phyloP scores from a whole-genome alignment of 164 flowering plant genomes.

The Saururus chinensis region DNA sequence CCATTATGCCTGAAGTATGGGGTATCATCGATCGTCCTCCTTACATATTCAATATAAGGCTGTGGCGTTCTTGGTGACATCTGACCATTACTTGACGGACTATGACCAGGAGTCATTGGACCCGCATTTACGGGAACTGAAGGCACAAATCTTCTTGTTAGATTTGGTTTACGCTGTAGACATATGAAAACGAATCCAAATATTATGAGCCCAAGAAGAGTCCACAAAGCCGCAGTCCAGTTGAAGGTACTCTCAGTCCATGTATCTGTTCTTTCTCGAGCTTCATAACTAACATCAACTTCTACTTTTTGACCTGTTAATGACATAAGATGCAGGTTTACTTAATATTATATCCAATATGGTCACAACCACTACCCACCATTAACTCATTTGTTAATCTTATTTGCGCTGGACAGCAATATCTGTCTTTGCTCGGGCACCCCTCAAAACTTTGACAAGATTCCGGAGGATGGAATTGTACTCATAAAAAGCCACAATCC shows the following conservation, averaged over 20 bases:
- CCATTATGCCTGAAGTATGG: conserved; percentile 63
- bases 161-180: conserved; percentile 24
- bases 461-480: no score
- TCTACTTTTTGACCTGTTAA: conserved; percentile 60
- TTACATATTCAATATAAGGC: conserved; percentile 75
- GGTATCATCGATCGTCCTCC: conserved; percentile 89
- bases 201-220: conserved; percentile 17
- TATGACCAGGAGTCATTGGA: conserved; percentile 45
- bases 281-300: conserved; percentile 45
- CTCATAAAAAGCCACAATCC: no score
- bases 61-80: conserved; percentile 74
- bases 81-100: conserved; percentile 18
- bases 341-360: no score
- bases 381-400: no score
- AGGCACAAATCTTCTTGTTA: conserved; percentile 15
- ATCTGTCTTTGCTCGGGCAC: no score
- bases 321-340: not conserved
- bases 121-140: conserved; percentile 20
- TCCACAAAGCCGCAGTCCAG: conserved; percentile 19
- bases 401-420: no score
- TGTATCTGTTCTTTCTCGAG: conserved; percentile 17
- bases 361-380: no score
- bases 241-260: conserved; percentile 6
- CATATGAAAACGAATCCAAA: conserved; percentile 16
- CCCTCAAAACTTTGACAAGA: no score